Percentiles rank a stretch among this genome's conserved stretches.
Evolutionary conservation across 768 basidiomycete species (phyloP).

Genomic region (Coprinopsis strossmayeri): DNA sequence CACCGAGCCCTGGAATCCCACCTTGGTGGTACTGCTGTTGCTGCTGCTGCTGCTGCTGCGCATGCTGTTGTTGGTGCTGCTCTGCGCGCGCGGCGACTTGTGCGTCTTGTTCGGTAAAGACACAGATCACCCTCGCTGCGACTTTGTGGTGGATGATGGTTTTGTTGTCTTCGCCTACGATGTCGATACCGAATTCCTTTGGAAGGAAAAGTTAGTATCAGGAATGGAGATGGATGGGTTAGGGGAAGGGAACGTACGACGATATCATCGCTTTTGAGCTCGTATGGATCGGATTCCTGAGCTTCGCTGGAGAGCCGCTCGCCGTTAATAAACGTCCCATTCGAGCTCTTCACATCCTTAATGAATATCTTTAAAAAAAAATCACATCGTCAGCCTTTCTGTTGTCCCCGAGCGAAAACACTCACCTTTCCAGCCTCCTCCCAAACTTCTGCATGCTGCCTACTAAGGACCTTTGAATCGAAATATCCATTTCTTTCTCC

Average conservation of each 20-base stretch:
- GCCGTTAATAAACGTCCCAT: conserved; percentile 97
- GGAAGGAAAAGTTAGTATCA: conserved; percentile 10
- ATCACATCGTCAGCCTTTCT: background rate
- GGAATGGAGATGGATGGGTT: conserved; percentile 6
- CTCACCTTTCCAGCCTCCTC: conserved; percentile 82
- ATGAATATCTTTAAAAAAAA: conserved; percentile 71
- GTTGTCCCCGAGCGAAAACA: background rate
- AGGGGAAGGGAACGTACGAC: conserved; percentile 55
- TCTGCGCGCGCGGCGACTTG: conserved; percentile 66
- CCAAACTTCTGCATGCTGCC: conserved; percentile 99
- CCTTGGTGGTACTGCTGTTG: conserved; percentile 14
- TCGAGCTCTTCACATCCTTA: conserved; percentile 97
- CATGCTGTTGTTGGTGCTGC: conserved; percentile 53
- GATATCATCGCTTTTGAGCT: conserved; percentile 92
- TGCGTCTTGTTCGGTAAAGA: conserved; percentile 82
- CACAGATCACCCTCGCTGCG: conserved; percentile 87
- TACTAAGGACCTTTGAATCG: conserved; percentile 88
- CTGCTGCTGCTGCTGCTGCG: conserved; percentile 29
- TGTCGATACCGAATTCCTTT: conserved; percentile 99
- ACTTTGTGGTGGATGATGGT: conserved; percentile 99
- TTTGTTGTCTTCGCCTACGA: conserved; percentile 96
- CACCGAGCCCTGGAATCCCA: too few species aligned
- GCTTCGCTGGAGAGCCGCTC: conserved; percentile 80
- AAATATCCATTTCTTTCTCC: conserved; percentile 94
- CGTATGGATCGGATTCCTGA: conserved; percentile 80